These are phyloP conservation scores for Ustilago lituana DNA, from an alignment of 1,284 basidiomycete genomes.

Conservation along the genomic window DNA sequence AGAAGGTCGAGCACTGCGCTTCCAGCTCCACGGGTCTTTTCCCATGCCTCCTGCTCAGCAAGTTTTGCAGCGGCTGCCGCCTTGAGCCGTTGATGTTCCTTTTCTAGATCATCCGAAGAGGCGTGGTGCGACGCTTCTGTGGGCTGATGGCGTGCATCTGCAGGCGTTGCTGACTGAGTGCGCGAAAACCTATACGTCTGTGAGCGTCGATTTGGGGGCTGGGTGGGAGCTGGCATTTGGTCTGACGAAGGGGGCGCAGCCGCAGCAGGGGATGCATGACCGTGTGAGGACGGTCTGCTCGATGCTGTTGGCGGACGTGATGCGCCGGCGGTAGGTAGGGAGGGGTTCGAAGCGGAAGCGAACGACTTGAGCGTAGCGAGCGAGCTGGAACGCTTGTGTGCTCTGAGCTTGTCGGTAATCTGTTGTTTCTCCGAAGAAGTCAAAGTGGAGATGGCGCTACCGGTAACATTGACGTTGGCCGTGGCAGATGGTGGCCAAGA, in stretches of 20 bases:
- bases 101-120: slow-evolving; percentile 29
- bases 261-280: background rate
- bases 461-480: slow-evolving; percentile 38
- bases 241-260: slow-evolving; percentile 7
- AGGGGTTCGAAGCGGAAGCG: slow-evolving; percentile 20
- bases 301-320: background rate
- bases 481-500: slow-evolving; percentile 25
- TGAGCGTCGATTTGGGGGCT: slow-evolving; percentile 32
- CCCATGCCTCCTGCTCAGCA: slow-evolving; percentile 59
- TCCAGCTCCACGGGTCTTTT: slow-evolving; percentile 61
- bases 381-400: slow-evolving; percentile 36
- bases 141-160: slow-evolving; percentile 12
- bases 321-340: background rate
- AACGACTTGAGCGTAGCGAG: slow-evolving; percentile 32
- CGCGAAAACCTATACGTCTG: slow-evolving; percentile 28
- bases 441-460: slow-evolving; percentile 27
- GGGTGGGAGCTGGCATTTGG: slow-evolving; percentile 35
- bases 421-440: slow-evolving; percentile 30
- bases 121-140: slow-evolving; percentile 5
- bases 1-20: slow-evolving; percentile 58
- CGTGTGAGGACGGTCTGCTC: slow-evolving; percentile 5
- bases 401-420: slow-evolving; percentile 25
- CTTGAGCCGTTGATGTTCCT: slow-evolving; percentile 39
- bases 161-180: slow-evolving; percentile 32
- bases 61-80: slow-evolving; percentile 51